Evolutionary conservation across 495 filamentous ascomycete genomes (phyloP).

Genomic region (Darksidea phi): DNA sequence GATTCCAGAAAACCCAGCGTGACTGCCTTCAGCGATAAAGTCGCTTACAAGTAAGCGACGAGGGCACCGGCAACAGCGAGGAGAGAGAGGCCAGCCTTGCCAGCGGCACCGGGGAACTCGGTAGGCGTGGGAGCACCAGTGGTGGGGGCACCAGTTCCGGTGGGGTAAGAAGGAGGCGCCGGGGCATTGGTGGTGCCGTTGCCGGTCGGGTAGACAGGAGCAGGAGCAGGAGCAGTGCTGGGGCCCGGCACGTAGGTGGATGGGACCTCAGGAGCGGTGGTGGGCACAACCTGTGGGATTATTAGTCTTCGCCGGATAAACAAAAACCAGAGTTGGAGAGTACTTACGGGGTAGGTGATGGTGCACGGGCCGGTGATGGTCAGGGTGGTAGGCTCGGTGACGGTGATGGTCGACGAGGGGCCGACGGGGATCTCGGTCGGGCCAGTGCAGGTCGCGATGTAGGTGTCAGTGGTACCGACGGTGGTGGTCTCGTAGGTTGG

Average conservation of each 20-base stretch:
- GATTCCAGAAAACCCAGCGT: background rate
- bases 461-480: conserved; percentile 45
- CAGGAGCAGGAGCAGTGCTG: background rate
- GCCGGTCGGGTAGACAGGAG: conserved; percentile 17
- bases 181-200: conserved; percentile 39
- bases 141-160: conserved; percentile 41
- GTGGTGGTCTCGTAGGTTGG: conserved; percentile 44
- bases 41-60: conserved; percentile 72
- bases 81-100: conserved; percentile 59
- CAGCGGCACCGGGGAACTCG: conserved; percentile 47
- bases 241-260: conserved; percentile 8
- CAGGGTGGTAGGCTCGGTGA: conserved; percentile 75
- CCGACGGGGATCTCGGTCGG: conserved; percentile 69
- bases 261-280: conserved; percentile 11
- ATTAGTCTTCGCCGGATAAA: background rate
- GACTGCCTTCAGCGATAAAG: conserved; percentile 1
- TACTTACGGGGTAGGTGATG: conserved; percentile 63
- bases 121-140: conserved; percentile 50
- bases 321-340: conserved; percentile 44
- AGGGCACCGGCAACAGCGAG: conserved; percentile 60
- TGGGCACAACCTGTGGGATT: conserved; percentile 6
- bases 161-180: conserved; percentile 35
- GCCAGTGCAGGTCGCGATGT: conserved; percentile 83
- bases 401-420: conserved; percentile 70
- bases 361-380: conserved; percentile 80